Evolutionary conservation across 306 rosid species (phyloP).

Genomic region (Urtica urens): DNA sequence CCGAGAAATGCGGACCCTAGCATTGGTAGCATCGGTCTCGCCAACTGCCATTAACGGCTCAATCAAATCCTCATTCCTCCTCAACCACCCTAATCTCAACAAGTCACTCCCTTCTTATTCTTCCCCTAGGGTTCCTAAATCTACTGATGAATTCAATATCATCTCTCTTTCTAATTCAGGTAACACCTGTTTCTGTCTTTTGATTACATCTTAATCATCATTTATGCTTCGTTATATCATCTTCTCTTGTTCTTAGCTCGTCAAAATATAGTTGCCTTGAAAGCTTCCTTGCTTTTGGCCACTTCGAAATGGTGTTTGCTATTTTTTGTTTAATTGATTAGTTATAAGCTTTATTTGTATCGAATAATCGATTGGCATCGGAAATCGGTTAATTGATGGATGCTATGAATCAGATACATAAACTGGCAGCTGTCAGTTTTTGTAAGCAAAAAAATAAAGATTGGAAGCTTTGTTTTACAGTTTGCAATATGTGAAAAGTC

Average conservation of each 20-base stretch:
- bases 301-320: background rate
- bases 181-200: constrained; percentile 9
- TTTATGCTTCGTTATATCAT: background rate
- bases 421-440: no score
- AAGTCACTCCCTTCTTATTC: constrained; percentile 21
- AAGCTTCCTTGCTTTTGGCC: background rate
- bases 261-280: background rate
- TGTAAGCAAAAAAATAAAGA: no score
- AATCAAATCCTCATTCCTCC: constrained; percentile 27
- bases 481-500: no score
- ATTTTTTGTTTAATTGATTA: background rate
- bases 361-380: no score
- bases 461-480: no score
- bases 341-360: background rate
- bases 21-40: constrained; percentile 55
- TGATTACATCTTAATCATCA: no score
- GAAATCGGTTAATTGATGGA: no score
- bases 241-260: no score
- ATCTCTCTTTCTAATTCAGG: constrained; percentile 53
- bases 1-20: constrained; percentile 67
- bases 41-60: constrained; percentile 34
- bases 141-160: constrained; percentile 29
- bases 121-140: constrained; percentile 26
- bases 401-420: no score
- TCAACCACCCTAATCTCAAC: constrained; percentile 19